A percentile compares a stretch with the other conserved stretches of the same genome.
Conservation (phyloP, 306 rosid genomes). For the Cicer arietinum region DNA sequence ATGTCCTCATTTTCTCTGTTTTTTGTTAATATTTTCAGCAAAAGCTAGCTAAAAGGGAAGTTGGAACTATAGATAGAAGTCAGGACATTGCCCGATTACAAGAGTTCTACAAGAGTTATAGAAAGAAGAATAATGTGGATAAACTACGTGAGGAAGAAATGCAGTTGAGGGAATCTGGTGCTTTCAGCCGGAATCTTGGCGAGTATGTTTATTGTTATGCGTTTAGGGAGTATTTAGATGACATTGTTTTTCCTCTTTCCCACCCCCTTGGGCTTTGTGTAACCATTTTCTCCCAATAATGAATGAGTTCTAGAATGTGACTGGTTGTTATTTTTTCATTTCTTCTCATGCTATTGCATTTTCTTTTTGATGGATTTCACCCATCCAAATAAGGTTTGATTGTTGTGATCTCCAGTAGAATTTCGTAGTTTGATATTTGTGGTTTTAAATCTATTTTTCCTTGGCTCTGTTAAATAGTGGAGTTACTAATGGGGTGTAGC, state of each 20-base stretch:
- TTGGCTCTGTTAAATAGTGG: not conserved
- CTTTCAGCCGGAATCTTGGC: slow-evolving; percentile 82
- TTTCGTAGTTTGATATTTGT: slow-evolving; percentile 14
- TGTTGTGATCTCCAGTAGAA: slow-evolving; percentile 33
- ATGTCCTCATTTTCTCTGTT: slow-evolving; percentile 32
- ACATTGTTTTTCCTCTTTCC: slow-evolving; percentile 32
- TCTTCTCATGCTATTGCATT: slow-evolving; percentile 2
- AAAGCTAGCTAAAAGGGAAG: slow-evolving; percentile 88
- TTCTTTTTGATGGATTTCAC: slow-evolving; percentile 11
- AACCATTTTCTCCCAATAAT: not conserved
- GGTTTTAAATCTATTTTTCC: not conserved
- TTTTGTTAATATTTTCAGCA: slow-evolving; percentile 67
- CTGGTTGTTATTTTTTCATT: slow-evolving; percentile 1
- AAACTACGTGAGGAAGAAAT: slow-evolving; percentile 81
- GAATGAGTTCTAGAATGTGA: not conserved
- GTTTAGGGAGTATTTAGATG: slow-evolving; percentile 16
- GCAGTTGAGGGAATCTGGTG: slow-evolving; percentile 84
- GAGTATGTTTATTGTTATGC: slow-evolving; percentile 68
- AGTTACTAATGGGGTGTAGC: not conserved
- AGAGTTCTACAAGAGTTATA: slow-evolving; percentile 80
- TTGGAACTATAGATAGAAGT: slow-evolving; percentile 83
- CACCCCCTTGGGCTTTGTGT: not conserved
- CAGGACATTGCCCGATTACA: slow-evolving; percentile 77
- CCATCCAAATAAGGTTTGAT: not conserved
- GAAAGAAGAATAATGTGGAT: slow-evolving; percentile 81